Evolutionary conservation across 257 asterid species (phyloP), one percentile per base, ranked within the genome.

Genomic region (Solanum chiquidenum): DNA sequence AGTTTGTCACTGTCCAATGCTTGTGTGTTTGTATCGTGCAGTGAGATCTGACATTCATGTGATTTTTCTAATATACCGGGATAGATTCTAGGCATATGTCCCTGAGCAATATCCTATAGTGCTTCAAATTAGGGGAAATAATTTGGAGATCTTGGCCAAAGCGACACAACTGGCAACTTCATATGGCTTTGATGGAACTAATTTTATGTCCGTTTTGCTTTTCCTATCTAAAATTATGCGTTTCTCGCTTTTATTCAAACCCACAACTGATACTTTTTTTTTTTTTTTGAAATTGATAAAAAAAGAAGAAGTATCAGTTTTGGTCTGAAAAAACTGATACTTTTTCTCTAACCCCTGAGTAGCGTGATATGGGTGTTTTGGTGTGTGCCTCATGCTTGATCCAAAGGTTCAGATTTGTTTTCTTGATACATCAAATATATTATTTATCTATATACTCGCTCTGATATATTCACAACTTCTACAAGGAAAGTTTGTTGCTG

Each of bases 321-420:
- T 49, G 58, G 58, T 49, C 20, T 1, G 7, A 14, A 52, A 83
- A 86, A 91, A 86, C 87, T 87, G 86, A 83, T 88, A 82, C 46
- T 16, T n/a, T 73, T 88, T 62, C 75, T 75, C 99, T 83, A 95
- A 98, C 87, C 95, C 98, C 4, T 95, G 91, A 90, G 99, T 95
- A 89, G 98, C 98, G 89, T 98, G 99, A 84, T 96, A 95, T 91
- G 98, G 99, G 87, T 97, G 99, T 89, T 97, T 97, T 72, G 98
- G 99, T 55, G 99, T 90, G 86, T 95, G 97, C 64, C 95, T 94
- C 88, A 97, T 95, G 98, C 98, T 94, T 91, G 98, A 95, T 86
- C 98, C 98, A 84, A 93, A 97, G 98, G 98, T 97, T 72, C 89
- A 95, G 86, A 37, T 34, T 44, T 75, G 66, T 86, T 86, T 62